Evolutionary conservation across 768 basidiomycete species (phyloP).

Genomic region (Boletus tylopilopsis): DNA sequence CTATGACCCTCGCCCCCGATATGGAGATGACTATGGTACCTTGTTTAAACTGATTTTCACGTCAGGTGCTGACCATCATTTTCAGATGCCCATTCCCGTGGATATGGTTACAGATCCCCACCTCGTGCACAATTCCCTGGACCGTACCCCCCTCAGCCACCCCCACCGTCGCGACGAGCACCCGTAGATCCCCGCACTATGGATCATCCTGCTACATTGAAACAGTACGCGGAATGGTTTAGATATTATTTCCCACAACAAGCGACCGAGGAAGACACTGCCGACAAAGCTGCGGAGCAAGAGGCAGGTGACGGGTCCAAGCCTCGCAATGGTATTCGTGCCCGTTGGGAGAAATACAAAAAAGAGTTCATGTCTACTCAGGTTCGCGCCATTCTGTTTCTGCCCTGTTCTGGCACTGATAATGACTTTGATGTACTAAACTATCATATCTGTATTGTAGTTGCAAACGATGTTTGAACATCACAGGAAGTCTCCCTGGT

Average conservation of each 20-base stretch:
- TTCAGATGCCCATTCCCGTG: conserved; percentile 62
- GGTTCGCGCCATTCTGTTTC: conserved; percentile 52
- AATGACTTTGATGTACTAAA: conserved; percentile 20
- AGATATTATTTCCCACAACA: conserved; percentile 70
- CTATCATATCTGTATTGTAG: conserved; percentile 50
- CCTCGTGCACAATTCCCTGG: conserved; percentile 50
- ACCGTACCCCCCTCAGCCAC: conserved; percentile 38
- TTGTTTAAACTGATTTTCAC: conserved; percentile 3
- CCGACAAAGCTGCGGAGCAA: conserved; percentile 80
- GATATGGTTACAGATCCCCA: conserved; percentile 60
- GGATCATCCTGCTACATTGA: conserved; percentile 76
- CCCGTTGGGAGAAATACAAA: conserved; percentile 91
- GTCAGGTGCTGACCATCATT: conserved; percentile 8
- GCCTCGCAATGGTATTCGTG: conserved; percentile 79
- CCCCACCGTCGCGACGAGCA: conserved; percentile 51
- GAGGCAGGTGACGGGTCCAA: conserved; percentile 80
- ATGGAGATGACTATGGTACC: conserved; percentile 79
- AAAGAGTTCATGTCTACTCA: conserved; percentile 85
- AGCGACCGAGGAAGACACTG: conserved; percentile 77
- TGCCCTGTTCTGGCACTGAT: conserved; percentile 11
- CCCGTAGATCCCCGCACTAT: conserved; percentile 79
- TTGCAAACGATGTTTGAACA: conserved; percentile 94
- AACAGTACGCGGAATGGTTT: conserved; percentile 89
- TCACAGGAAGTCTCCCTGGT: conserved; percentile 95
- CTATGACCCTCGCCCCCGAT: conserved; percentile 79